Percentiles rank a stretch among this genome's conserved stretches.
Conservation (phyloP, 2,329 filamentous ascomycete genomes). For the Fusarium sp. region DNA sequence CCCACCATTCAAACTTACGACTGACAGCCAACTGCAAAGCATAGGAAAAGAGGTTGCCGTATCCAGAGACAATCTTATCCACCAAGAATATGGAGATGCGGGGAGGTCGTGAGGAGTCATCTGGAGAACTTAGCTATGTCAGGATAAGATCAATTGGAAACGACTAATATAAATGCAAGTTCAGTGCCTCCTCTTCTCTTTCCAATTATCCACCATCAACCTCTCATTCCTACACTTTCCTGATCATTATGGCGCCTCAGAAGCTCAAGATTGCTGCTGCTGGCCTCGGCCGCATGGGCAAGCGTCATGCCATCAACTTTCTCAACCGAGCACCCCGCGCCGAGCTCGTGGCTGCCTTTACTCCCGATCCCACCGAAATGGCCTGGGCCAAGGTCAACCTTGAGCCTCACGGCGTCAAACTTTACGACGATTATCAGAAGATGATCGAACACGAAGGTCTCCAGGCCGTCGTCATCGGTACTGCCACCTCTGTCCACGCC, state of each 20-base stretch:
- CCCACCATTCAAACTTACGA: not conserved
- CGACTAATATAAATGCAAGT: constrained; percentile 5
- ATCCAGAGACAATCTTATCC: not conserved
- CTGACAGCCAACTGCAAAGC: not conserved
- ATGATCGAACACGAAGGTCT: constrained; percentile 55
- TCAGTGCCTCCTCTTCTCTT: not conserved
- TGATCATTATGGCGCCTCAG: constrained; percentile 34
- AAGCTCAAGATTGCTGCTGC: constrained; percentile 58
- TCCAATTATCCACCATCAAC: not conserved
- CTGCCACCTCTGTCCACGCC: constrained; percentile 65
- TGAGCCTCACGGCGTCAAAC: constrained; percentile 54
- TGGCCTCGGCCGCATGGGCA: constrained; percentile 64
- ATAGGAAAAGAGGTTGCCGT: not conserved
- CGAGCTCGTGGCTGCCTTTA: constrained; percentile 61
- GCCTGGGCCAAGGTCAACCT: constrained; percentile 58
- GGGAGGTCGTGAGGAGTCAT: not conserved
- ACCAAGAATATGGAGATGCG: not conserved
- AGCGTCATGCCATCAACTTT: constrained; percentile 61
- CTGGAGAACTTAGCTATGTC: not conserved
- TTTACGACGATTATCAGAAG: constrained; percentile 59
- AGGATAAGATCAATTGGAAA: not conserved
- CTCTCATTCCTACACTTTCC: not conserved
- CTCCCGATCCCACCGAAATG: constrained; percentile 56
- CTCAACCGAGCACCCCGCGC: constrained; percentile 58
- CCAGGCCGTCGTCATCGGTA: constrained; percentile 56